Evolutionary conservation across 2,329 filamentous ascomycete genomes (phyloP), one percentile per base, ranked within the genome.

Genomic region (Penicillium sp.): DNA sequence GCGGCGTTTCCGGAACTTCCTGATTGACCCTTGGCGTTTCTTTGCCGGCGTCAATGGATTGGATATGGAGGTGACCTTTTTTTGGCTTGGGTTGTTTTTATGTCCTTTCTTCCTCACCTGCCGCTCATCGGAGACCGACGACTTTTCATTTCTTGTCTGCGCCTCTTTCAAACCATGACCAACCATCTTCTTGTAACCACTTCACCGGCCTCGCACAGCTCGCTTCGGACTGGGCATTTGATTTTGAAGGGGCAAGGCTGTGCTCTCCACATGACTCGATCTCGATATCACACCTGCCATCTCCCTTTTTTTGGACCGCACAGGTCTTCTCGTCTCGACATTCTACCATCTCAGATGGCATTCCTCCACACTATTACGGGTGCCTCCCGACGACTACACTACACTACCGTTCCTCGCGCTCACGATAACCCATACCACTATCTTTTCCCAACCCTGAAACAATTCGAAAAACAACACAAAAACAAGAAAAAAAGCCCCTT

Each of bases 1-100:
- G 43, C 46, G 58, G 58, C 58, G 57, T 58, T 57, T 36, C 51
- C 41, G 13, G 39, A 43, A 41, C 35, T 53, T 47, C 49, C 47
- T 43, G 45, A 41, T 50, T 46, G 40, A 51, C 29, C 50, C 18
- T 18, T 46, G 56, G 54, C 50, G 52, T 32, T 32, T 59, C 18
- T 57, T 39, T 39, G 35, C 29, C 32, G 51, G 46, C 48, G 45
- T 51, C 48, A 37, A 33, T 12, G 39, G 36, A 44, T 32, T 35
- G 13, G 32, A 38, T 12, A 4, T 49, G 43, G 39, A 26, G 40
- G 24, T 33, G 44, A 29, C 33, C 29, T 32, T 43, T 47, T 29
- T 41, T 28, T 34, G 40, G 11, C 41, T 27, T 34, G 25, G 29
- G 35, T 38, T 37, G 18, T 18, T 29, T 34, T 39, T 24, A 33